A percentile compares a stretch with the other conserved stretches of the same genome.
Conservation (phyloP, 2,329 filamentous ascomycete species). For the Phialophora tarda region DNA sequence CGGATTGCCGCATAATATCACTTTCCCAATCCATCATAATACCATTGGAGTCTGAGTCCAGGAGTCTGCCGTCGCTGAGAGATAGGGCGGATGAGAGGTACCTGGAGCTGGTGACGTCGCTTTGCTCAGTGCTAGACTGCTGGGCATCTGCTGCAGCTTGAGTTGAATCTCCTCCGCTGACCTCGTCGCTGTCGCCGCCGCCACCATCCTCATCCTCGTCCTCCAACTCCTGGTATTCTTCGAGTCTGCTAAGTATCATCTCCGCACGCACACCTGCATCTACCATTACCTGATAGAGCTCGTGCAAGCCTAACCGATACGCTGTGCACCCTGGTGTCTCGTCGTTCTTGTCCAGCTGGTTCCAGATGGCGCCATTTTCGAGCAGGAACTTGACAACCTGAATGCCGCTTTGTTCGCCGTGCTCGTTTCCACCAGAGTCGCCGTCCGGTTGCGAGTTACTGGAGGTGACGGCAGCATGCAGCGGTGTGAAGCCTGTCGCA, state of each 20-base stretch:
- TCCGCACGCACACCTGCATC: slow-evolving; percentile 91
- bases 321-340: slow-evolving; percentile 94
- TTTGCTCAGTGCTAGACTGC: slow-evolving; percentile 39
- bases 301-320: slow-evolving; percentile 66
- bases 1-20: slow-evolving; percentile 80
- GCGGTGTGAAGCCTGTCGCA: slow-evolving; percentile 81
- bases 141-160: slow-evolving; percentile 46
- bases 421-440: slow-evolving; percentile 45
- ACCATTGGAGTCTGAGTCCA: slow-evolving; percentile 77
- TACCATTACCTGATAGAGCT: slow-evolving; percentile 81
- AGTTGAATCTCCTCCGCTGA: slow-evolving; percentile 17
- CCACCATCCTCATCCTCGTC: slow-evolving; percentile 46
- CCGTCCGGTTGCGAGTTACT: slow-evolving; percentile 53
- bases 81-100: slow-evolving; percentile 72
- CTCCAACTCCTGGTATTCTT: slow-evolving; percentile 75
- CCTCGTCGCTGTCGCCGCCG: slow-evolving; percentile 42
- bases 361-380: slow-evolving; percentile 93
- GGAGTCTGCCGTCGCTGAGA: slow-evolving; percentile 68
- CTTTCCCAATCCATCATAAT: slow-evolving; percentile 96
- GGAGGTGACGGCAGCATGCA: slow-evolving; percentile 87
- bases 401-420: slow-evolving; percentile 39
- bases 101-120: slow-evolving; percentile 32
- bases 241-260: slow-evolving; percentile 79
- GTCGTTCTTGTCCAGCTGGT: slow-evolving; percentile 82
- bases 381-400: slow-evolving; percentile 77